Conservation (phyloP, 306 rosid species). For the Cicer arietinum region DNA sequence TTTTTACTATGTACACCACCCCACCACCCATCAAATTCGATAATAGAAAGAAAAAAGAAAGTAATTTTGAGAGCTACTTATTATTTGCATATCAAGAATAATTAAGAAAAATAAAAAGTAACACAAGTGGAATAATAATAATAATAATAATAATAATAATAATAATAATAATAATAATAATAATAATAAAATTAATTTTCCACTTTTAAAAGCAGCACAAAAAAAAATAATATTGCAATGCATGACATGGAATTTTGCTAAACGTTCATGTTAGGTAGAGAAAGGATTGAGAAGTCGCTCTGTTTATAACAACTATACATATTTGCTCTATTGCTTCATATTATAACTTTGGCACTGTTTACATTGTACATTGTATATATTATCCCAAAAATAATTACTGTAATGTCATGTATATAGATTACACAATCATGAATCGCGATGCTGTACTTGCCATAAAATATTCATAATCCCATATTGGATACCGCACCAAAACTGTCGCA, state of each 20-base stretch:
- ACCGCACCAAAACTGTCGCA: slow-evolving; percentile 21
- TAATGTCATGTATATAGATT: slow-evolving; percentile 6
- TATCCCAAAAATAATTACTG: slow-evolving; percentile 20
- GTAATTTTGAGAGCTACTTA: no score
- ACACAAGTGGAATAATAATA: no score
- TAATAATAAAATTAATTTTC: neutral
- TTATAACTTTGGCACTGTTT: slow-evolving; percentile 16
- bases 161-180: no score
- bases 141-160: no score
- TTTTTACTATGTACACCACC: no score
- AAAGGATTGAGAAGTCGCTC: neutral
- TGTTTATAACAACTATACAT: slow-evolving; percentile 35
- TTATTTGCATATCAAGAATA: no score
- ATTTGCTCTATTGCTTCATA: slow-evolving; percentile 28
- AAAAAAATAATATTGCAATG: neutral
- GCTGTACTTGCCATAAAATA: slow-evolving; percentile 14
- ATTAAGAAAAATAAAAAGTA: no score
- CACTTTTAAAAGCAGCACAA: neutral
- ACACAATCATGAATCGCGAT: slow-evolving; percentile 33
- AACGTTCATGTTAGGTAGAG: neutral
- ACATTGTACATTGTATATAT: slow-evolving; percentile 47
- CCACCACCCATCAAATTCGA: no score
- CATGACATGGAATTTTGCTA: neutral
- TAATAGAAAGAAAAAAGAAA: no score
- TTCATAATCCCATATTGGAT: neutral